Percentiles rank a stretch among this genome's conserved stretches.
Evolutionary conservation across 257 asterid species (phyloP).

Genomic region (Solanum lycopersicoides): DNA sequence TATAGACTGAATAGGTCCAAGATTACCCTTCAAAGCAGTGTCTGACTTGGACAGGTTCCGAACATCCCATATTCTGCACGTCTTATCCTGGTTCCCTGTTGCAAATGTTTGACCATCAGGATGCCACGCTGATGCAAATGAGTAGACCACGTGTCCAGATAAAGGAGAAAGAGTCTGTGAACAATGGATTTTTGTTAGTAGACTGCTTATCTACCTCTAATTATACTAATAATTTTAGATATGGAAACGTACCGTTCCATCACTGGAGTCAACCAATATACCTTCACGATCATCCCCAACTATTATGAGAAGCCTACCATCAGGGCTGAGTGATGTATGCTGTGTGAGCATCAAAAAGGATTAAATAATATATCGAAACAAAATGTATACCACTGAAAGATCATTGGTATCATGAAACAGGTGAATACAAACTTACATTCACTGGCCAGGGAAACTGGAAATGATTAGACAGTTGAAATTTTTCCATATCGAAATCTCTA

Average conservation of each 20-base stretch:
- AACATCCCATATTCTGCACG: conserved; percentile 78
- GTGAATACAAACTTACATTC: too few species aligned
- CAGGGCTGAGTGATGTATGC: conserved; percentile 85
- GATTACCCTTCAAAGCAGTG: conserved; percentile 56
- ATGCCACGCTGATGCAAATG: conserved; percentile 92
- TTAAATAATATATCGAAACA: too few species aligned
- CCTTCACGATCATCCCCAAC: conserved; percentile 80
- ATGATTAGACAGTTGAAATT: too few species aligned
- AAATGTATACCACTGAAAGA: too few species aligned
- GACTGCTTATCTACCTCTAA: too few species aligned
- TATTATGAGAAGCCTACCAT: conserved; percentile 59
- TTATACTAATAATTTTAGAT: too few species aligned
- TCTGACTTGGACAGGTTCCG: conserved; percentile 58
- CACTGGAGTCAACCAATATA: conserved; percentile 60
- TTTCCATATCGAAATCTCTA: too few species aligned
- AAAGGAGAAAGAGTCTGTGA: conserved; percentile 41
- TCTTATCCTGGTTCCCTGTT: conserved; percentile 90
- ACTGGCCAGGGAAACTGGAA: too few species aligned
- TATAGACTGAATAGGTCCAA: conserved; percentile 81
- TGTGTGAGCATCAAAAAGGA: conserved; percentile 11
- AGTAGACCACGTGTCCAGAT: conserved; percentile 62
- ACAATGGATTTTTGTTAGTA: too few species aligned
- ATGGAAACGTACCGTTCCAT: conserved; percentile 44
- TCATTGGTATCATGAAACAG: too few species aligned
- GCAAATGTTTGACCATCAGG: conserved; percentile 23